Evolutionary conservation across 1,139 yeast genomes (phyloP).

Genomic region (Suhomyces bokatorum): DNA sequence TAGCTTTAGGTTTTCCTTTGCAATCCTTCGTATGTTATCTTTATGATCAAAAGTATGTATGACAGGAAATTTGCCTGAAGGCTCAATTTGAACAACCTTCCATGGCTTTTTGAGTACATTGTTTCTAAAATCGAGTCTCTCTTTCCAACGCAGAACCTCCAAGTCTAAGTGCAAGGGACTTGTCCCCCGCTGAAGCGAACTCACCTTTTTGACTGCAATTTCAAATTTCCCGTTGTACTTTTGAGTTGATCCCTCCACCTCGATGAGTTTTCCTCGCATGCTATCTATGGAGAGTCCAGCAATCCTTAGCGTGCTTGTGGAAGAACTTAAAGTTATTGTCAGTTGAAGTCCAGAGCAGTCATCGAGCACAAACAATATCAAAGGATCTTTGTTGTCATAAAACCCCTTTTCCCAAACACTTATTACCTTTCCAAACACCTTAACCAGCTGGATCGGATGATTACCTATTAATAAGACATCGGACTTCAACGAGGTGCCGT

Average conservation of each 20-base stretch:
- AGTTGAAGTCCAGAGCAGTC: conserved; percentile 26
- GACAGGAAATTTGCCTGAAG: background rate
- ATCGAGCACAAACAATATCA: conserved; percentile 21
- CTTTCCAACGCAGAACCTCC: conserved; percentile 30
- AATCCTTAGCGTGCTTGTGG: conserved; percentile 12
- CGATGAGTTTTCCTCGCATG: conserved; percentile 13
- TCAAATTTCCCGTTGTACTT: conserved; percentile 2
- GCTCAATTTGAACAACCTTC: conserved; percentile 18
- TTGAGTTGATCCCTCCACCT: conserved; percentile 11
- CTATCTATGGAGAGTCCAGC: conserved; percentile 13
- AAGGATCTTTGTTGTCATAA: background rate
- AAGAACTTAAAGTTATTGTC: conserved; percentile 16
- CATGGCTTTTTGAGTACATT: conserved; percentile 23
- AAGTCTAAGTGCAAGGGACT: conserved; percentile 1
- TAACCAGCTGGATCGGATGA: conserved; percentile 34
- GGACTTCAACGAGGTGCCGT: conserved; percentile 21
- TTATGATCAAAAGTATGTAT: conserved; percentile 1
- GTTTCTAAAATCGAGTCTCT: conserved; percentile 26
- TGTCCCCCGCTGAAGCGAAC: background rate
- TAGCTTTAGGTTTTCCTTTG: conserved; percentile 1
- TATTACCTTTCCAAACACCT: conserved; percentile 32
- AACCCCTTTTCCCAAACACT: conserved; percentile 8
- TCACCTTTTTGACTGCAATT: conserved; percentile 5
- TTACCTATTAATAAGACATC: conserved; percentile 29
- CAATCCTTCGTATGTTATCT: conserved; percentile 3